phyloP scores from a whole-genome alignment of 2,329 filamentous ascomycete species.

The Hypoxylon sp. region DNA sequence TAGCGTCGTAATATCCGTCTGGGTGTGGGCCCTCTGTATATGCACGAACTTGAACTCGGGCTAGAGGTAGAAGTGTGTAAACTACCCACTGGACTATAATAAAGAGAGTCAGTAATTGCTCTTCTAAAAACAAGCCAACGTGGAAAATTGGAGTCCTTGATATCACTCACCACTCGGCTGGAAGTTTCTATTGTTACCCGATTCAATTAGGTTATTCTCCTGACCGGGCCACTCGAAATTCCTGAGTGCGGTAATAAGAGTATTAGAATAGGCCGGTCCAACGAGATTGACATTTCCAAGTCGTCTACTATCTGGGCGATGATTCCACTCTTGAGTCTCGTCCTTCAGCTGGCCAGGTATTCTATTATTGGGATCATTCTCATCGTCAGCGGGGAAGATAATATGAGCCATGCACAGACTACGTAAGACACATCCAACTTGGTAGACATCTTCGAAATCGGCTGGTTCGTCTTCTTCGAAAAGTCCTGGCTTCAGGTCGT shows the following conservation, averaged over 20 bases:
- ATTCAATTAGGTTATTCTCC: not conserved
- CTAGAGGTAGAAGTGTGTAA: not conserved
- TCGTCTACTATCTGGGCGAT: constrained; percentile 25
- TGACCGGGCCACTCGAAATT: constrained; percentile 14
- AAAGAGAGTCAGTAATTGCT: not conserved
- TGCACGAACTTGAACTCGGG: not conserved
- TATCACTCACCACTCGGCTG: not conserved
- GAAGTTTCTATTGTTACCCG: not conserved
- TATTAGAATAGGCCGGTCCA: constrained; percentile 6
- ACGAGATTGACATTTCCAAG: not conserved
- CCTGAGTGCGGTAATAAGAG: not conserved
- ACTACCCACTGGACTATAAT: constrained; percentile 6
- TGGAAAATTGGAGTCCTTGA: not conserved
- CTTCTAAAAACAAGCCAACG: not conserved
- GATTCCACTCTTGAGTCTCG: constrained; percentile 4
- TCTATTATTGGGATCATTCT: not conserved
- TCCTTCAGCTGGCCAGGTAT: not conserved
- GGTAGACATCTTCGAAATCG: constrained; percentile 25
- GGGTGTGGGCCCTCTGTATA: not conserved
- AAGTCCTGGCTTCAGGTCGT: not conserved
- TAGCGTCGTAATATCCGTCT: not conserved
- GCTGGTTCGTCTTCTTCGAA: not conserved
- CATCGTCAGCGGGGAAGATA: not conserved
- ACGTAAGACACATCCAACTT: constrained; percentile 21
- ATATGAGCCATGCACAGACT: constrained; percentile 31